Percentiles rank a stretch among this genome's conserved stretches.
These are phyloP conservation scores for Neofusicoccum ribis DNA, from an alignment of 2,329 filamentous ascomycete genomes.

Conservation along the genomic window DNA sequence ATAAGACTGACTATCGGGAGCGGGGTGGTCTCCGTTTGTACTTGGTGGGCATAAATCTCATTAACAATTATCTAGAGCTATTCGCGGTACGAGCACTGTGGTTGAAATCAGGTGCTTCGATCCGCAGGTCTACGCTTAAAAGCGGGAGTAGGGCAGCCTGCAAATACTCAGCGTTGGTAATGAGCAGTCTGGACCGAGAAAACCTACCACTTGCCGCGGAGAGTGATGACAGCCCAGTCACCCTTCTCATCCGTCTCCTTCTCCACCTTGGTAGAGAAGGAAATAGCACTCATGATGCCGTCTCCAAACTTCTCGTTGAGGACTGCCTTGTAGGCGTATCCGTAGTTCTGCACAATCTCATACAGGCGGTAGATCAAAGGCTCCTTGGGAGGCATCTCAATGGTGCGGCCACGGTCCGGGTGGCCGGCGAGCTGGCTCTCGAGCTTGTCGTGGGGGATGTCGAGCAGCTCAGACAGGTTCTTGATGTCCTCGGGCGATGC, in stretches of 20 bases:
- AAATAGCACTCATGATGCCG: constrained; percentile 96
- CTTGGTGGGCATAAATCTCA: background rate
- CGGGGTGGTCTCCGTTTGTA: background rate
- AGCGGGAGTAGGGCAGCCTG: constrained; percentile 53
- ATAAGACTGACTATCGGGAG: no score
- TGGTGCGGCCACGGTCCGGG: constrained; percentile 75
- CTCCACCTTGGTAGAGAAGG: constrained; percentile 86
- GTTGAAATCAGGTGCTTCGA: background rate
- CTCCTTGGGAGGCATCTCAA: constrained; percentile 82
- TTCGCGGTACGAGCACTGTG: background rate
- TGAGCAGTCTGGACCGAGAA: background rate
- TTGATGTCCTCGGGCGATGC: constrained; percentile 69
- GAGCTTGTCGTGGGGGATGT: constrained; percentile 58
- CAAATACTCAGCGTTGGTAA: constrained; percentile 21
- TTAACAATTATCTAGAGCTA: constrained; percentile 5
- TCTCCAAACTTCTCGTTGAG: constrained; percentile 82
- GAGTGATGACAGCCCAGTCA: constrained; percentile 80
- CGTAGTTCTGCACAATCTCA: constrained; percentile 96
- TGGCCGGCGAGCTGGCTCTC: constrained; percentile 67
- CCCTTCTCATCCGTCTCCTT: constrained; percentile 89
- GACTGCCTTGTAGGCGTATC: constrained; percentile 92
- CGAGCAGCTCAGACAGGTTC: constrained; percentile 66
- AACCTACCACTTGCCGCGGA: constrained; percentile 78
- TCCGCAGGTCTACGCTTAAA: constrained; percentile 31
- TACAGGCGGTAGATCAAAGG: constrained; percentile 88